Conservation (phyloP, 352 stramenopile genomes). For the Thalassiosira livingstoniorum region DNA sequence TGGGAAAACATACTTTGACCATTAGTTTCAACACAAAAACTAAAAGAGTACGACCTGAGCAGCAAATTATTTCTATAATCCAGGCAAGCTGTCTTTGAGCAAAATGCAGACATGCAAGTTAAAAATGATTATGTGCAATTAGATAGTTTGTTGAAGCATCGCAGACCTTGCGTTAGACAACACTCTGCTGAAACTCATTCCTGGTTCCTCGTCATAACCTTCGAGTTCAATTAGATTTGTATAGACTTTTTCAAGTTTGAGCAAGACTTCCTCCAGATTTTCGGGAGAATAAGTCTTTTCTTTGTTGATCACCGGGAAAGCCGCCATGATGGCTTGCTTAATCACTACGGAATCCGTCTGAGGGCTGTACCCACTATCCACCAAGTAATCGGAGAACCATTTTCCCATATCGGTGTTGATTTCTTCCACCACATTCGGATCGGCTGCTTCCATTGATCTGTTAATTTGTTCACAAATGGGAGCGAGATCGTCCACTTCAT, state of each 20-base stretch:
- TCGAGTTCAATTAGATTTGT: constrained; percentile 32
- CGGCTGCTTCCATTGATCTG: neutral
- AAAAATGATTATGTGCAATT: too few species aligned
- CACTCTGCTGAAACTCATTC: constrained; percentile 11
- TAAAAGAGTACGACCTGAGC: too few species aligned
- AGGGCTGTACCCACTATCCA: constrained; percentile 54
- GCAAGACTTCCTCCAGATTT: constrained; percentile 36
- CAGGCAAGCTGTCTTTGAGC: too few species aligned
- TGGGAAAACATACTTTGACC: too few species aligned
- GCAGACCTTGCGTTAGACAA: constrained; percentile 22
- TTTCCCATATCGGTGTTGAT: constrained; percentile 40
- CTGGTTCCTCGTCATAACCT: constrained; percentile 28
- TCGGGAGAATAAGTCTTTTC: constrained; percentile 41
- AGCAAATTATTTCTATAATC: too few species aligned
- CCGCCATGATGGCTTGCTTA: constrained; percentile 56
- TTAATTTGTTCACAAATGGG: constrained; percentile 57
- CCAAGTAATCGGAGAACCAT: constrained; percentile 63
- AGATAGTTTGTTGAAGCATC: constrained; percentile 24
- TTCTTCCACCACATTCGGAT: constrained; percentile 33
- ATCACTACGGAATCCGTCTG: constrained; percentile 40
- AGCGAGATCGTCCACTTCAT: constrained; percentile 3
- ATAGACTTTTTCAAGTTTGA: constrained; percentile 11
- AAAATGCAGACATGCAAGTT: too few species aligned
- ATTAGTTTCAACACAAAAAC: too few species aligned
- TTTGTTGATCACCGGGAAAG: constrained; percentile 43